Evolutionary conservation across 2,329 filamentous ascomycete genomes (phyloP).

Genomic region (Ophiocordyceps australis): DNA sequence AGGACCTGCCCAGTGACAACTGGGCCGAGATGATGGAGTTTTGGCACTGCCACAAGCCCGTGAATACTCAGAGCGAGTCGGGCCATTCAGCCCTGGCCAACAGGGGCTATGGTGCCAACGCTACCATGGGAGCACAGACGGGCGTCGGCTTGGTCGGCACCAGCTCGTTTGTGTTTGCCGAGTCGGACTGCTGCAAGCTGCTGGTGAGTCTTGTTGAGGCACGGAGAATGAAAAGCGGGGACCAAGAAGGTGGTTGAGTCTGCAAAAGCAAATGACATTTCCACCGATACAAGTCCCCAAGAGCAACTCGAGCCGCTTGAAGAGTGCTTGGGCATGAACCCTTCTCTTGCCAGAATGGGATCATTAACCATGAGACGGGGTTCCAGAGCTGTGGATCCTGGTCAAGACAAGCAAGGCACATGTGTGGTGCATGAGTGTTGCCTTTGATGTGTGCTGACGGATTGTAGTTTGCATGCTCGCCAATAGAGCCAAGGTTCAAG

Average conservation of each 20-base stretch:
- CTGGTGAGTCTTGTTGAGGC: conserved; percentile 13
- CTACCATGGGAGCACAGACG: conserved; percentile 45
- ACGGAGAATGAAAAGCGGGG: conserved; percentile 10
- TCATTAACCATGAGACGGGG: conserved; percentile 19
- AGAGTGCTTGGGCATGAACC: too few species aligned
- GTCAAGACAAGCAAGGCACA: too few species aligned
- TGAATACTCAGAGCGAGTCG: conserved; percentile 29
- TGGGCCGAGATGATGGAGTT: conserved; percentile 99
- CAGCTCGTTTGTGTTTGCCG: conserved; percentile 53
- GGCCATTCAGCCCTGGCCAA: conserved; percentile 33
- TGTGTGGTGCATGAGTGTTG: too few species aligned
- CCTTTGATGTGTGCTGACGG: too few species aligned
- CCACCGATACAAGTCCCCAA: conserved; percentile 56
- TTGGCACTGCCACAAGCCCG: conserved; percentile 97
- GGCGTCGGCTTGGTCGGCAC: conserved; percentile 67
- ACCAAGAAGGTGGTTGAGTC: conserved; percentile 46
- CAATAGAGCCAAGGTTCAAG: conserved; percentile 11
- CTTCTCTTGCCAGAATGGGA: conserved; percentile 16
- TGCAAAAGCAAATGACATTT: conserved; percentile 29
- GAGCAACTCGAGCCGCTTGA: too few species aligned
- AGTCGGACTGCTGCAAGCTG: conserved; percentile 40
- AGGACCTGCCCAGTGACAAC: conserved; percentile 85
- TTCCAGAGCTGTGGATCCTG: conserved; percentile 28
- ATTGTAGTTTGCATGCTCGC: too few species aligned
- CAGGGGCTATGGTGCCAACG: conserved; percentile 74